Evolutionary conservation across 2,329 filamentous ascomycete species (phyloP), one percentile per base, ranked within the genome.

Genomic region (Tolypocladium tundrense): DNA sequence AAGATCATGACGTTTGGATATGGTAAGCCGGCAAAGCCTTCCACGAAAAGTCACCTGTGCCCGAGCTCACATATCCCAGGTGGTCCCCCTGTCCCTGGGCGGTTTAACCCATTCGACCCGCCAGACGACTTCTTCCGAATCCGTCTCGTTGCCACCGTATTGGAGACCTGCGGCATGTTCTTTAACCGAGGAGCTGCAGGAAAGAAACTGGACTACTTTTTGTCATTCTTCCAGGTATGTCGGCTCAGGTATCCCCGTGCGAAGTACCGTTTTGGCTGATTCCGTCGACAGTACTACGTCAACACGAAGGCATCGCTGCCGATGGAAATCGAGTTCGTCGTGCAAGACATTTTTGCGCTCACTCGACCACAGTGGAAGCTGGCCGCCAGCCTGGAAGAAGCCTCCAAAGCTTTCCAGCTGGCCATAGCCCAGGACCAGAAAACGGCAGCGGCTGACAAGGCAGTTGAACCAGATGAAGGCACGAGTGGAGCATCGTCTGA

Each of bases 111-210:
- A 0, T 82, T 97, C 57, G 94, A 99, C 70, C 78, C 90, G 61
- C 90, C 91, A 0, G 94, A 97, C 69, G 95, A 99, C 68, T 97
- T 89, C 74, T 99, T 99, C 74, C 89, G 94, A 56, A 92, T 97
- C 67, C 90, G 94, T 13, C 79, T 99, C 41, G 87, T 95, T 37
- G 89, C 91, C 62, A 95, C 88, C 16, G 79, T 99, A 54, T 81
- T 99, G 5, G 95, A 99, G 73, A 97, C 92, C 0, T 97, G 93
- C 64, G 94, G 95, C 57, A 88, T 95, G 72, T 99, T 93, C 75
- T 99, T 97, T 67, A 94, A 94, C 71, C 88, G 93, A 66, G 94
- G 95, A 9, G 86, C 88, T 50, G 90, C 92, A 1, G 95, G 92
- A 72, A 97, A 97, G 79, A 99, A 97, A 74, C 82, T 99, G 11